These are phyloP conservation scores for Astrothelium macrocarpum DNA, from an alignment of 495 filamentous ascomycete species.

Conservation along the genomic window DNA sequence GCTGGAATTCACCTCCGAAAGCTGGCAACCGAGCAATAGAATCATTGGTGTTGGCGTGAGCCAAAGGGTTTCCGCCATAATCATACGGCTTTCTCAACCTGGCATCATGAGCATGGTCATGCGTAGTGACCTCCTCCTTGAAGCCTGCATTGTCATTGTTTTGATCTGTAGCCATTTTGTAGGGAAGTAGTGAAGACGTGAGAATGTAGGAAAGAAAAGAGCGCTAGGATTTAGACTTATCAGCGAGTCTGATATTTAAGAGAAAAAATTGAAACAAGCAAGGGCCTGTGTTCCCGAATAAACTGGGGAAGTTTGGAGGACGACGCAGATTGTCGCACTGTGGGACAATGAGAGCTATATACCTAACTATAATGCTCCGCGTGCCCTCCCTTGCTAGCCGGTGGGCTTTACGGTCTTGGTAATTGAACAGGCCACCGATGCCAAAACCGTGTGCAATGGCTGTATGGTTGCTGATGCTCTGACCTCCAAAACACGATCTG, in stretches of 20 bases:
- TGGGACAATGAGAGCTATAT: not conserved
- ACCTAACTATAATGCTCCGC: slow-evolving; percentile 2
- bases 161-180: slow-evolving; percentile 10
- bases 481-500: not conserved
- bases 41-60: slow-evolving; percentile 54
- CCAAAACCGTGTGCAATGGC: not conserved
- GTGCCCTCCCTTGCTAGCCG: not conserved
- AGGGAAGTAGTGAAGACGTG: not conserved
- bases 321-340: not conserved
- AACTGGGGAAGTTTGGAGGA: not conserved
- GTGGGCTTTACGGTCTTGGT: not conserved
- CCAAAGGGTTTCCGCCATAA: slow-evolving; percentile 60
- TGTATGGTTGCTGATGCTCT: slow-evolving; percentile 1
- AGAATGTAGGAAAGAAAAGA: not conserved
- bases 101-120: slow-evolving; percentile 16
- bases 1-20: slow-evolving; percentile 95
- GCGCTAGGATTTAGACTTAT: not conserved
- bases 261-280: not conserved
- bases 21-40: slow-evolving; percentile 54
- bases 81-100: slow-evolving; percentile 30
- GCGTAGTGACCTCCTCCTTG: slow-evolving; percentile 13
- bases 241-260: not conserved
- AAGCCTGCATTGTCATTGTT: slow-evolving; percentile 14
- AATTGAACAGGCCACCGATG: not conserved
- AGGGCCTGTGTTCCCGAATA: slow-evolving; percentile 1